Evolutionary conservation across 306 rosid species (phyloP).

Genomic region (Argentina anserina): DNA sequence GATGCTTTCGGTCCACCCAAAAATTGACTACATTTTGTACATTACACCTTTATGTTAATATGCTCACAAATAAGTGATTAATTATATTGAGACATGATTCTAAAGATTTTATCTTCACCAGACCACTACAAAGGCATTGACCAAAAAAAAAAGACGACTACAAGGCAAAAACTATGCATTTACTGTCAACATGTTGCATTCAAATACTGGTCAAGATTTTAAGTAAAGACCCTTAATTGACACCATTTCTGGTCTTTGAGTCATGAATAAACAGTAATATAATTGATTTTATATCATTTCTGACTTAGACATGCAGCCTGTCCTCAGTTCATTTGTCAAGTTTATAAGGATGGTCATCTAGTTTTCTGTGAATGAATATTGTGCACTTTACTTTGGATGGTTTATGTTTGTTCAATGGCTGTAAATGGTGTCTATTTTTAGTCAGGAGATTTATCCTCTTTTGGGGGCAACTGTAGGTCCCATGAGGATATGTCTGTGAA

Average conservation of each 20-base stretch:
- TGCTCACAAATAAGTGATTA: neutral
- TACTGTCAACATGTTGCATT: neutral
- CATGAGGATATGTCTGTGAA: slow-evolving; percentile 85
- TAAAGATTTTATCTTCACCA: neutral
- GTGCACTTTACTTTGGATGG: neutral
- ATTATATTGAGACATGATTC: neutral
- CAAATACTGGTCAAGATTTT: neutral
- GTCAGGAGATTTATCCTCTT: slow-evolving; percentile 17
- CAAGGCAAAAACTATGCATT: neutral
- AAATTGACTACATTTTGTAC: slow-evolving; percentile 36
- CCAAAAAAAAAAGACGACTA: too few relatives aligned
- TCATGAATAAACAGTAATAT: neutral
- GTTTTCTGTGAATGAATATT: neutral
- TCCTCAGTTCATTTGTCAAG: neutral
- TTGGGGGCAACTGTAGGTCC: slow-evolving; percentile 47
- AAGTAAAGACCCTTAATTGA: neutral
- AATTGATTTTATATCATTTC: slow-evolving; percentile 1
- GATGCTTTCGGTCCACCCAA: neutral
- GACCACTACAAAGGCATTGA: neutral
- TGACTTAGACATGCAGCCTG: neutral
- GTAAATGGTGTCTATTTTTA: slow-evolving; percentile 1
- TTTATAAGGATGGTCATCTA: neutral
- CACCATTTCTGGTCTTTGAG: neutral
- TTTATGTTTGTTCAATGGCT: slow-evolving; percentile 3
- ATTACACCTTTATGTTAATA: neutral